phyloP scores from a whole-genome alignment of 225 moss, liverwort and hornwort species.

The Climacium dendroides region DNA sequence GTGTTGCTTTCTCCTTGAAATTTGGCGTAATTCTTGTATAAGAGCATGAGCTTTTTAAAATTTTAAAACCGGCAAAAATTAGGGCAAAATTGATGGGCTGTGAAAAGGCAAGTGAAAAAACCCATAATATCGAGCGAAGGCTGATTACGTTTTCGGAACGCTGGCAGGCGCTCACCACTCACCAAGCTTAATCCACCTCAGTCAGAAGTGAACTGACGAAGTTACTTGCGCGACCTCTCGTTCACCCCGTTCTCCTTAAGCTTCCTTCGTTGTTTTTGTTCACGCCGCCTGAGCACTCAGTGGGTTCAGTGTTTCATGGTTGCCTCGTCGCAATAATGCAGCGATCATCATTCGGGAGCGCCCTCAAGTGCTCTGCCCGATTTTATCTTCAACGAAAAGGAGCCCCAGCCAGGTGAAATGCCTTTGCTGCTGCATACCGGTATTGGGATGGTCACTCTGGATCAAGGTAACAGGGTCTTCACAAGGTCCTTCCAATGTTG shows the following conservation, averaged over 20 bases:
- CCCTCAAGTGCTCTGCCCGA: not conserved
- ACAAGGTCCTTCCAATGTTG: not conserved
- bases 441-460: not conserved
- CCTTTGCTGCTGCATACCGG: not conserved
- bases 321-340: not conserved
- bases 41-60: too few species aligned
- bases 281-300: not conserved
- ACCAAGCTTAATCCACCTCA: too few species aligned
- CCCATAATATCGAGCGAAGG: too few species aligned
- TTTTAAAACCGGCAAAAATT: too few species aligned
- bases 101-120: too few species aligned
- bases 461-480: not conserved
- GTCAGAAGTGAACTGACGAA: not conserved
- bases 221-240: not conserved
- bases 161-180: not conserved
- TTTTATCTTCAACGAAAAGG: not conserved
- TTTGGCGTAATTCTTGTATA: too few species aligned
- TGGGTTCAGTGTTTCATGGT: not conserved
- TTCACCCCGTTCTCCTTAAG: not conserved
- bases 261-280: not conserved
- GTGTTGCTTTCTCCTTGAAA: too few species aligned
- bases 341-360: not conserved
- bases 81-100: too few species aligned
- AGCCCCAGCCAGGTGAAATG: not conserved
- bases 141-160: too few species aligned